phyloP scores from a whole-genome alignment of 2,329 filamentous ascomycete genomes.

The Penicillium sp. region DNA sequence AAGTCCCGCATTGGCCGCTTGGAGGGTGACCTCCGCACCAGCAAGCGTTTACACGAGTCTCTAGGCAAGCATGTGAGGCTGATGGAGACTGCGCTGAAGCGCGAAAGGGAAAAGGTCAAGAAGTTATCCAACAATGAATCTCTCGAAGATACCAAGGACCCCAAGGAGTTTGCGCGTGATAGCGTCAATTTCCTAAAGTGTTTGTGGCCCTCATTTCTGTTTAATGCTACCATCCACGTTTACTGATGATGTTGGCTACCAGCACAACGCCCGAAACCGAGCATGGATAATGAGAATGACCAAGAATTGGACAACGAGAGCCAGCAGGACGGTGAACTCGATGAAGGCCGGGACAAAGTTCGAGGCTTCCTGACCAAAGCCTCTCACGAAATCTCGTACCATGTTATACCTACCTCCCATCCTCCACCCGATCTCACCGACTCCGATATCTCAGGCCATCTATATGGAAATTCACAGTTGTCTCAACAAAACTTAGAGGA shows the following conservation, averaged over 20 bases:
- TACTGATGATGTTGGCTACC: constrained; percentile 7
- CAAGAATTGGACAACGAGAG: constrained; percentile 43
- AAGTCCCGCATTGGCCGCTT: constrained; percentile 93
- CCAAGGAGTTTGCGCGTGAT: constrained; percentile 49
- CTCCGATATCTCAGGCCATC: constrained; percentile 44
- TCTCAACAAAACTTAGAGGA: constrained; percentile 60
- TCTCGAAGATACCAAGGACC: constrained; percentile 48
- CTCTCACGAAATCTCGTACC: constrained; percentile 68
- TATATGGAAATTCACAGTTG: constrained; percentile 53
- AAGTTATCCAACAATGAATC: constrained; percentile 53
- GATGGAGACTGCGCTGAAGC: constrained; percentile 83
- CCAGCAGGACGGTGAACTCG: constrained; percentile 55
- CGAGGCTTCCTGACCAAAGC: constrained; percentile 65
- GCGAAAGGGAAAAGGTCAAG: constrained; percentile 72
- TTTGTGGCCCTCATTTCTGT: constrained; percentile 20
- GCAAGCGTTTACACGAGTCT: constrained; percentile 84
- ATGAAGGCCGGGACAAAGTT: constrained; percentile 63
- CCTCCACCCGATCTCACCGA: constrained; percentile 56
- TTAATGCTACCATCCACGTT: neutral
- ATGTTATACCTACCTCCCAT: constrained; percentile 65
- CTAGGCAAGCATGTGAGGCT: constrained; percentile 88
- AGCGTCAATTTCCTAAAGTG: constrained; percentile 44
- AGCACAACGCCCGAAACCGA: constrained; percentile 49
- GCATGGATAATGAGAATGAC: constrained; percentile 54
- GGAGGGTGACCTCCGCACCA: constrained; percentile 83